Conservation (phyloP, 2,329 filamentous ascomycete species). For the Pseudocercospora musae region DNA sequence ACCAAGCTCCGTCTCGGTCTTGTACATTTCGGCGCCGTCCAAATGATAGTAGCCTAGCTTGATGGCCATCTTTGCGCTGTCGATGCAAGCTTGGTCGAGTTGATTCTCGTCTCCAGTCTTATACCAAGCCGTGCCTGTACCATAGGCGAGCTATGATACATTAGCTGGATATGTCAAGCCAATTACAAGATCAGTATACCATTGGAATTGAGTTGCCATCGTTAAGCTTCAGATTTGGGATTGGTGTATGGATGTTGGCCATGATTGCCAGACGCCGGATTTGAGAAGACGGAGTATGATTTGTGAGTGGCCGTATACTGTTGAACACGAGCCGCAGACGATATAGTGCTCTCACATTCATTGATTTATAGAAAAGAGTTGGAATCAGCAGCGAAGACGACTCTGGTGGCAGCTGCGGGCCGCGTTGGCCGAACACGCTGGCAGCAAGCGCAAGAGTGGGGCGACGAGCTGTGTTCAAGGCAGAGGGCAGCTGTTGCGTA, state of each 20-base stretch:
- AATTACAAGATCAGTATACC: slow-evolving; percentile 41
- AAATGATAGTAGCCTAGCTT: slow-evolving; percentile 68
- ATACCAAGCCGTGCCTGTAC: slow-evolving; percentile 68
- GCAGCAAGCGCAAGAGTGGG: not conserved
- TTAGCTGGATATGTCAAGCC: slow-evolving; percentile 6
- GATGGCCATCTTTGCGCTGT: slow-evolving; percentile 61
- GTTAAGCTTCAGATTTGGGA: slow-evolving; percentile 63
- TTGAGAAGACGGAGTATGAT: not conserved
- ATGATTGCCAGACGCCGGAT: slow-evolving; percentile 17
- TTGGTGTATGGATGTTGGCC: slow-evolving; percentile 40
- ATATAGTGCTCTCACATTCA: not conserved
- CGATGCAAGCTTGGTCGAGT: slow-evolving; percentile 57
- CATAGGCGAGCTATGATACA: slow-evolving; percentile 61
- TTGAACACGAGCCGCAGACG: not conserved
- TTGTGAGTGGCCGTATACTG: not conserved
- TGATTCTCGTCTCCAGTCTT: slow-evolving; percentile 48
- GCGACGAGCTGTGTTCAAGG: not conserved
- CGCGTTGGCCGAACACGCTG: not conserved
- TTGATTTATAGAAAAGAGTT: not conserved
- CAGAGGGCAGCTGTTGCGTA: not conserved
- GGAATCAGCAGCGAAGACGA: not conserved
- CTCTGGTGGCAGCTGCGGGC: not conserved
- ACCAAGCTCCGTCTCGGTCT: slow-evolving; percentile 51
- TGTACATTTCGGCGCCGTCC: slow-evolving; percentile 67
- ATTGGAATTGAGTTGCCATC: slow-evolving; percentile 71